Conservation (phyloP, 1,284 basidiomycete species). For the Microbotryum silenes-acaulis region DNA sequence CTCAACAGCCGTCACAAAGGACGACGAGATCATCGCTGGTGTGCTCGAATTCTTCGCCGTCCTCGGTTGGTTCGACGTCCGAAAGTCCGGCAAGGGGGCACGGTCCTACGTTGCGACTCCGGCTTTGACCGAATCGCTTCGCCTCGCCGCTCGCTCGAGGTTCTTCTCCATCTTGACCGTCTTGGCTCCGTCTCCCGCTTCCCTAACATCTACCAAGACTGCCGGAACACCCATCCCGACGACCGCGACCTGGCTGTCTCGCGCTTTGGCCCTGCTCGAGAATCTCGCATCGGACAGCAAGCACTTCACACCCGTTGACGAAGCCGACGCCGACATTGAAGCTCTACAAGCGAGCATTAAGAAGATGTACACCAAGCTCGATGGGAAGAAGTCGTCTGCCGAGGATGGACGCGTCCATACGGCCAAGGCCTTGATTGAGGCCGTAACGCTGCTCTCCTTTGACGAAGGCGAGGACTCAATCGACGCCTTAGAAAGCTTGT, state of each 20-base stretch:
- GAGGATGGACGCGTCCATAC: constrained; percentile 16
- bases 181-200: constrained; percentile 41
- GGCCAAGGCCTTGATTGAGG: constrained; percentile 27
- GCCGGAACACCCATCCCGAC: neutral
- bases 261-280: constrained; percentile 56
- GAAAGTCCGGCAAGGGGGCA: constrained; percentile 65
- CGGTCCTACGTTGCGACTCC: constrained; percentile 58
- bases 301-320: constrained; percentile 54
- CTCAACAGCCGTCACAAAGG: constrained; percentile 54
- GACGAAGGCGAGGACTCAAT: constrained; percentile 54
- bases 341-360: constrained; percentile 48
- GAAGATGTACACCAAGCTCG: constrained; percentile 36
- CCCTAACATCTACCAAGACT: neutral
- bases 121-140: constrained; percentile 62
- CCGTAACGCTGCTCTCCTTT: constrained; percentile 61
- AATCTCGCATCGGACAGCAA: constrained; percentile 58
- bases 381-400: constrained; percentile 46
- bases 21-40: constrained; percentile 64
- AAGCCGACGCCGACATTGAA: constrained; percentile 51
- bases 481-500: constrained; percentile 57
- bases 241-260: constrained; percentile 64
- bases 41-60: constrained; percentile 75
- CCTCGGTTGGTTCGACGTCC: constrained; percentile 67
- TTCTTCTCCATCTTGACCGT: constrained; percentile 70
- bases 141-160: constrained; percentile 57